These are phyloP conservation scores for Chlamydomonas sp. DNA, from an alignment of 139 green algal genomes.

Conservation along the genomic window DNA sequence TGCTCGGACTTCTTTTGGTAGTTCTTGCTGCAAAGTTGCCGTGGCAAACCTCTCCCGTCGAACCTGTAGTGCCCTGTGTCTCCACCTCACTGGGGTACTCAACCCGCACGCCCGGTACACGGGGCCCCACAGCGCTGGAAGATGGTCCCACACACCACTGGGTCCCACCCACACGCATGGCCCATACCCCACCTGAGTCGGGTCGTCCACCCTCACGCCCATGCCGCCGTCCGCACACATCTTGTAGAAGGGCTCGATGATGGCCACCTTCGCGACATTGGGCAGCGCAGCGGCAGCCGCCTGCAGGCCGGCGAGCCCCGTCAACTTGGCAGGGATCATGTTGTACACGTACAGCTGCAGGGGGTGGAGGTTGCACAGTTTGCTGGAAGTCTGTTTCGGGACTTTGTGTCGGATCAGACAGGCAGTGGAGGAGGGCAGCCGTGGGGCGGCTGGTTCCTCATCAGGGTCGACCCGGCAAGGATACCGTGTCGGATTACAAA, in stretches of 20 bases:
- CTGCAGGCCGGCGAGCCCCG: background rate
- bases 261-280: slow-evolving; percentile 27
- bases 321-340: background rate
- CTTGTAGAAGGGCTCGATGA: slow-evolving; percentile 62
- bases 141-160: too few species aligned
- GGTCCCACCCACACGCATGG: too few species aligned
- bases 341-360: slow-evolving; percentile 43
- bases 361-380: background rate
- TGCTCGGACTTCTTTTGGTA: too few species aligned
- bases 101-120: too few species aligned
- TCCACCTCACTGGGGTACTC: too few species aligned
- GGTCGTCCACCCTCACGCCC: slow-evolving; percentile 57
- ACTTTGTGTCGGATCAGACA: background rate
- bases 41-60: too few species aligned
- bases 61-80: too few species aligned
- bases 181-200: slow-evolving; percentile 33
- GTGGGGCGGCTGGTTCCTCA: too few species aligned
- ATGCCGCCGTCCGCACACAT: slow-evolving; percentile 38
- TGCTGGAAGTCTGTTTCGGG: background rate
- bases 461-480: too few species aligned
- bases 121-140: too few species aligned
- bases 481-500: background rate
- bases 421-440: too few species aligned
- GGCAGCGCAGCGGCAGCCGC: slow-evolving; percentile 12
- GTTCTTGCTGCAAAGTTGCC: too few species aligned